Base-by-base conservation (phyloP, 352 stramenopile species). In the Phytopythium litorale region DNA sequence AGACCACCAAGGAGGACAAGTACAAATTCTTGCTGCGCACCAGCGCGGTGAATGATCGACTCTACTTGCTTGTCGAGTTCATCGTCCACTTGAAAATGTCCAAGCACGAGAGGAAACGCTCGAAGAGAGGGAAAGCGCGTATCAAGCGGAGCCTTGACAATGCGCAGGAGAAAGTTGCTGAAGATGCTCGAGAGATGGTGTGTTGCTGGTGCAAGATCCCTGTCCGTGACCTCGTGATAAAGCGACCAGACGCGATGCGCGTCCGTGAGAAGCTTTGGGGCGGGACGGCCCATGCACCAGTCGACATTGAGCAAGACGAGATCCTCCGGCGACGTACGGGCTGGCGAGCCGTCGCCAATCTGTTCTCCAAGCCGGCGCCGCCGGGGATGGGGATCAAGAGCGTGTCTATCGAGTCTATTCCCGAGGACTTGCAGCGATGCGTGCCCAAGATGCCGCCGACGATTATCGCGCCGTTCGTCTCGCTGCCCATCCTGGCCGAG, bases 21-120 rank as follows among this genome's bases (percentile, higher is more conserved):
- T 93, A 93, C 72, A 93, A 93, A 57, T 93, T 93, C 56, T 68
- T 93, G 2, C 75, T 91, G 21, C 81, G 84, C 2, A 90, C 84
- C 3, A 89, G 91, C 60, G 62, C 73, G 16, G 67, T 89, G 12
- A 91, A 89, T 30, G 81, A 91, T 15, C 73, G 78, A 7, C 57
- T 93, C 9, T 90, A 75, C 50, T 58, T 93, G 32, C 70, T 93
- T 0, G 71, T 91, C 21, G 84, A 93, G 58, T 91, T 91, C 57
- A 84, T 93, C 35, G 71, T 93, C 18, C 74, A 89, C 43, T 62
- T 92, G 0, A 70, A 68, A 25, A 68, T 80, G 40, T 71, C 59
- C 1, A 60, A 66, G 42, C 35, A 81, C 30, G 46, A 54, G 21
- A 23, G 66, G 49, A 60, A 71, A 66, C 58, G 60, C 21, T 8